Conservation (phyloP, 768 basidiomycete species). For the Lanmaoa pseudosensibilis region DNA sequence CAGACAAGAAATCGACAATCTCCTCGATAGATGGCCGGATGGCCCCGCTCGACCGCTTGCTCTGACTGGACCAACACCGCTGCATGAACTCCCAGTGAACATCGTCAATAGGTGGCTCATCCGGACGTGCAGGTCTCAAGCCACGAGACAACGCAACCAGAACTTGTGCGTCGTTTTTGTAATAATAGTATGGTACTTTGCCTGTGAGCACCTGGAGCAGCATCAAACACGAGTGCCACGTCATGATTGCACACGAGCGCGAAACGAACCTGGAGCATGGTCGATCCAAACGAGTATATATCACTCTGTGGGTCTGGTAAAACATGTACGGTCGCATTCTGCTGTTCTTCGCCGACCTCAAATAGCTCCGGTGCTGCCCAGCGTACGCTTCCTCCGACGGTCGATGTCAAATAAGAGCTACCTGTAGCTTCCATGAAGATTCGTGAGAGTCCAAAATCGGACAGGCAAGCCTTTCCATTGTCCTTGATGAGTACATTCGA, state of each 20-base stretch:
- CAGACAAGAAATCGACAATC: conserved; percentile 20
- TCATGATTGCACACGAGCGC: neutral
- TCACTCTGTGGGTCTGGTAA: conserved; percentile 35
- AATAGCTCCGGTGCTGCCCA: conserved; percentile 50
- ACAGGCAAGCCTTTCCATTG: conserved; percentile 32
- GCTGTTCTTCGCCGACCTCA: conserved; percentile 27
- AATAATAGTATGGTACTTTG: conserved; percentile 24
- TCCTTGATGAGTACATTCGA: conserved; percentile 38
- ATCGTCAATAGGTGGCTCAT: neutral
- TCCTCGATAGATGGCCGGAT: conserved; percentile 17
- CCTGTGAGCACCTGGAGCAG: conserved; percentile 28
- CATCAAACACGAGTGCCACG: neutral
- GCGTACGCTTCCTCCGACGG: conserved; percentile 45
- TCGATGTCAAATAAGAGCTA: conserved; percentile 27
- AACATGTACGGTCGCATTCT: conserved; percentile 11
- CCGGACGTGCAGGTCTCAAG: conserved; percentile 11
- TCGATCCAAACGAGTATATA: conserved; percentile 43
- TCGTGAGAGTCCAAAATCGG: conserved; percentile 39
- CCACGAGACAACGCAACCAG: conserved; percentile 18
- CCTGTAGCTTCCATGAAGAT: conserved; percentile 27
- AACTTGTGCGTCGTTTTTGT: conserved; percentile 27
- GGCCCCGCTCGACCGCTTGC: neutral
- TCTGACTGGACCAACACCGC: conserved; percentile 29
- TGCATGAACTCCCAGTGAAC: conserved; percentile 22
- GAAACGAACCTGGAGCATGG: conserved; percentile 30